Evolutionary conservation across 2,329 filamentous ascomycete species (phyloP).

Genomic region (Helotiales sp.): DNA sequence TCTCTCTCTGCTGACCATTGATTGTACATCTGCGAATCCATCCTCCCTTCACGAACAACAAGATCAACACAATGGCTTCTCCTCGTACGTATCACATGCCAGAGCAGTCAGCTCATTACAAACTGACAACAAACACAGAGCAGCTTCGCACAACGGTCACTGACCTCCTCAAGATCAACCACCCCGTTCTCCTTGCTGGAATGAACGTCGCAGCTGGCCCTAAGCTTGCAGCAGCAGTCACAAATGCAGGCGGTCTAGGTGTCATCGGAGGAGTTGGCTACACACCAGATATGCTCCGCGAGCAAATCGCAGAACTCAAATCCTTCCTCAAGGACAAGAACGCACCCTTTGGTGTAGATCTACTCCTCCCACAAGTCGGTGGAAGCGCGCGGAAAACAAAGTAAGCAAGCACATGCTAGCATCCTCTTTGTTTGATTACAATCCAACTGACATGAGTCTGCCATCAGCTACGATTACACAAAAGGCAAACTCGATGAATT

Average conservation of each 20-base stretch:
- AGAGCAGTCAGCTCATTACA: conserved; percentile 6
- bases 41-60: conserved; percentile 13
- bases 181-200: conserved; percentile 91
- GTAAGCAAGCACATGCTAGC: conserved; percentile 42
- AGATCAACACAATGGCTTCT: conserved; percentile 64
- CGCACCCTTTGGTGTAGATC: conserved; percentile 91
- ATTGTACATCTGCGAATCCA: not conserved
- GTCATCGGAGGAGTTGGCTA: conserved; percentile 96
- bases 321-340: conserved; percentile 84
- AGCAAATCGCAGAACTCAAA: conserved; percentile 96
- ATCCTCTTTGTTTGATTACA: conserved; percentile 14
- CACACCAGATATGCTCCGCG: conserved; percentile 93
- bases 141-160: conserved; percentile 89
- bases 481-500: conserved; percentile 96
- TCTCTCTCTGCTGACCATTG: conserved; percentile 2
- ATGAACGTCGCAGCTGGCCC: conserved; percentile 99
- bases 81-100: conserved; percentile 62
- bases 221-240: conserved; percentile 93
- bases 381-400: conserved; percentile 95
- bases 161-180: conserved; percentile 96
- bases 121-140: conserved; percentile 52
- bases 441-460: conserved; percentile 23
- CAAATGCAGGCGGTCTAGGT: conserved; percentile 93
- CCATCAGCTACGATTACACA: conserved; percentile 91
- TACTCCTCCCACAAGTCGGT: conserved; percentile 91